Conservation (phyloP, 306 rosid genomes). For the Prunus mume region DNA sequence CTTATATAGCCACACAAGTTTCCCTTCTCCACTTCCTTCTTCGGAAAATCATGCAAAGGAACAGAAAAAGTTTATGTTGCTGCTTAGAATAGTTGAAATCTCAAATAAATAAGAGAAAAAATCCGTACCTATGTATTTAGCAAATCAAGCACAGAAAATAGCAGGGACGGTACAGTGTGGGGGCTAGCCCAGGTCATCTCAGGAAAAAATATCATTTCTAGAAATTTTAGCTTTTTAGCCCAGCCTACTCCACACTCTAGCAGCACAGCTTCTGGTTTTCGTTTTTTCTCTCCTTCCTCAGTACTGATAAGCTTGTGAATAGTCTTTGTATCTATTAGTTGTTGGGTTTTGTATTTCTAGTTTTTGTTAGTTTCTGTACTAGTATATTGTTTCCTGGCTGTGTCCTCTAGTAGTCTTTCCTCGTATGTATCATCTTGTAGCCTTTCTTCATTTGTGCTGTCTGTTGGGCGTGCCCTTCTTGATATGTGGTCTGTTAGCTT, state of each 20-base stretch:
- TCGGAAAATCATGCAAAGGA: not conserved
- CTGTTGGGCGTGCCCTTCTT: not conserved
- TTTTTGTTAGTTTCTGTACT: not conserved
- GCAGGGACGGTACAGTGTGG: not conserved
- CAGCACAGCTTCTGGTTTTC: no score
- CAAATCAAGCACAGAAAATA: not conserved
- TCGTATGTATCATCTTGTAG: not conserved
- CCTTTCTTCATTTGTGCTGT: not conserved
- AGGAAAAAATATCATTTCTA: not conserved
- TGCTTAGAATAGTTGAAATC: not conserved
- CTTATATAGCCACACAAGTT: not conserved
- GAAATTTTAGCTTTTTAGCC: not conserved
- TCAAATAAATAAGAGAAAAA: not conserved
- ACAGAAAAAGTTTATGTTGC: not conserved
- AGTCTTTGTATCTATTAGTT: not conserved
- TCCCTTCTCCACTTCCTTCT: not conserved
- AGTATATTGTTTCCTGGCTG: not conserved
- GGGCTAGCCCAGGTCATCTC: not conserved
- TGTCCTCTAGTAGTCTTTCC: not conserved
- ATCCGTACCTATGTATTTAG: not conserved
- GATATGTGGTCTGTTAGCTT: not conserved
- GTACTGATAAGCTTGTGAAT: not conserved
- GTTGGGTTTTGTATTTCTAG: not conserved
- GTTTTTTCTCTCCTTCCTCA: not conserved
- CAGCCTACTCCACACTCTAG: not conserved